Evolutionary conservation across 2,329 filamentous ascomycete species (phyloP).

Genomic region (Trichoderma atroviride): DNA sequence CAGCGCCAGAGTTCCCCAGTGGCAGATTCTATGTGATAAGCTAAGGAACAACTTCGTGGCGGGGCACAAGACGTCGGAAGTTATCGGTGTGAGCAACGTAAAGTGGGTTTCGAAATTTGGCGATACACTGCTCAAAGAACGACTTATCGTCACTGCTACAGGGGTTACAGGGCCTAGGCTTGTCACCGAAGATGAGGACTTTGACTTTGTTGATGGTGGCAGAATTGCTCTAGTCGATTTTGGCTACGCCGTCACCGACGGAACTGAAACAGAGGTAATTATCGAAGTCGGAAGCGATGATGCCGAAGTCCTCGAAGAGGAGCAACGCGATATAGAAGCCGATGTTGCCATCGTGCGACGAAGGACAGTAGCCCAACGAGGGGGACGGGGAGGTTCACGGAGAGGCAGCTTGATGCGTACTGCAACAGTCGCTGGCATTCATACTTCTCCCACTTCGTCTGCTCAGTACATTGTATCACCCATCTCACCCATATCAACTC

Average conservation of each 20-base stretch:
- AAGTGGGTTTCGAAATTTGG: slow-evolving; percentile 69
- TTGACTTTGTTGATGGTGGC: slow-evolving; percentile 78
- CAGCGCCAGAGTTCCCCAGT: slow-evolving; percentile 58
- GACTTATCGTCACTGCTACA: slow-evolving; percentile 71
- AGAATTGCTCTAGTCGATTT: slow-evolving; percentile 75
- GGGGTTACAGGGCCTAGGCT: slow-evolving; percentile 64
- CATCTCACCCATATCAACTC: slow-evolving; percentile 38
- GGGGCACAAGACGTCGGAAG: slow-evolving; percentile 65
- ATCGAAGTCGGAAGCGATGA: slow-evolving; percentile 75
- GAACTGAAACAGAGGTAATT: slow-evolving; percentile 58
- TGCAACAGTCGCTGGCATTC: slow-evolving; percentile 40
- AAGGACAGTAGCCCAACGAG: slow-evolving; percentile 68
- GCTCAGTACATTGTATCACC: slow-evolving; percentile 31
- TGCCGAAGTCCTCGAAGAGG: slow-evolving; percentile 72
- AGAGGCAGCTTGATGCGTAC: slow-evolving; percentile 49
- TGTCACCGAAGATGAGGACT: slow-evolving; percentile 68
- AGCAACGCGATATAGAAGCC: slow-evolving; percentile 71
- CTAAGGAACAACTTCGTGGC: slow-evolving; percentile 70
- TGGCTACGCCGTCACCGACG: slow-evolving; percentile 62
- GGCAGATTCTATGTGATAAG: slow-evolving; percentile 70
- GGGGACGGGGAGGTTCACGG: slow-evolving; percentile 35
- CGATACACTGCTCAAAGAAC: slow-evolving; percentile 52
- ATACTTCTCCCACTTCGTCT: slow-evolving; percentile 33
- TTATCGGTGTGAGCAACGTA: slow-evolving; percentile 67
- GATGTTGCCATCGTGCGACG: slow-evolving; percentile 79